Conservation (phyloP, 1,284 basidiomycete species). For the Ceratobasidium sp. region DNA sequence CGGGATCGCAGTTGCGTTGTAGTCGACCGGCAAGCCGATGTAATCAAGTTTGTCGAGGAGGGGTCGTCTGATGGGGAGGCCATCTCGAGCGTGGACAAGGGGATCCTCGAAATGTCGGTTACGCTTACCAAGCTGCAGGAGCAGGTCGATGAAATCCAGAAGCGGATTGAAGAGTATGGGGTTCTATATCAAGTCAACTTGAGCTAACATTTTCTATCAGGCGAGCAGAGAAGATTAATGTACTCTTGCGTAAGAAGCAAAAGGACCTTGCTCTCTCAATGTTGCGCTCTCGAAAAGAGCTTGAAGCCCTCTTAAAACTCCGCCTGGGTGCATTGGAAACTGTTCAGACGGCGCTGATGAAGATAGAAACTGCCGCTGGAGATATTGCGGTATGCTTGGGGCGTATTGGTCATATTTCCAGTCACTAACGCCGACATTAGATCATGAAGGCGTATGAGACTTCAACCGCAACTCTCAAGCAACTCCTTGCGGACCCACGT, state of each 20-base stretch:
- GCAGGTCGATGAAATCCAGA: constrained; percentile 71
- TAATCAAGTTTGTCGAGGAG: constrained; percentile 73
- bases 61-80: constrained; percentile 52
- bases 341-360: constrained; percentile 75
- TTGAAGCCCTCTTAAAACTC: constrained; percentile 79
- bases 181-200: background rate
- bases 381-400: constrained; percentile 74
- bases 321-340: constrained; percentile 76
- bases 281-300: constrained; percentile 77
- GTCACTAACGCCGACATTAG: constrained; percentile 51
- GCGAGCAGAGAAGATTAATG: constrained; percentile 68
- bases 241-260: constrained; percentile 69
- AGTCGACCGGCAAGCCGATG: constrained; percentile 38
- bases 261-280: constrained; percentile 77
- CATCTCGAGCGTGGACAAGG: constrained; percentile 72
- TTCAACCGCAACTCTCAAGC: constrained; percentile 75
- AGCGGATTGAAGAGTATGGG: constrained; percentile 69
- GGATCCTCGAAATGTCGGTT: constrained; percentile 75
- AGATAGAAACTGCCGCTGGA: constrained; percentile 85
- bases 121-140: constrained; percentile 68
- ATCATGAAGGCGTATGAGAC: constrained; percentile 86
- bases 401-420: constrained; percentile 4
- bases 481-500: constrained; percentile 79
- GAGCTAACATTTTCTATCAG: constrained; percentile 50
- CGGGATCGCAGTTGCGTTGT: constrained; percentile 64